Conservation (phyloP, 768 basidiomycete species). For the Vishniacozyma victoriae region DNA sequence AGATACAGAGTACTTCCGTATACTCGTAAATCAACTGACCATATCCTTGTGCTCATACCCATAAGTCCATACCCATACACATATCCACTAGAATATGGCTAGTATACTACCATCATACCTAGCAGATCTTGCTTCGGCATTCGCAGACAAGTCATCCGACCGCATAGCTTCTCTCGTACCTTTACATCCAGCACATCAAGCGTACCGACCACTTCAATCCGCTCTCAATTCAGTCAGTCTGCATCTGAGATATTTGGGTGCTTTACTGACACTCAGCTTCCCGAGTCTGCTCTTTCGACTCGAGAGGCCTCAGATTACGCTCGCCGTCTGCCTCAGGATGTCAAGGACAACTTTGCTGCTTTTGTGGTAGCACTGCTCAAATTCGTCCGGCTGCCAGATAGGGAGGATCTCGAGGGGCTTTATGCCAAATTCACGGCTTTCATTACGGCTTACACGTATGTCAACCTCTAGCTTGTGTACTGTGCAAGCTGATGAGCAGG, state of each 20-base stretch:
- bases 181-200: slow-evolving; percentile 13
- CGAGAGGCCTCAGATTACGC: neutral
- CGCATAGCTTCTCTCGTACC: slow-evolving; percentile 21
- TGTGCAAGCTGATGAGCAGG: slow-evolving; percentile 11
- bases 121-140: slow-evolving; percentile 5
- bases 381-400: slow-evolving; percentile 3
- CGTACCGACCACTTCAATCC: slow-evolving; percentile 16
- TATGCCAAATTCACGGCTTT: slow-evolving; percentile 15
- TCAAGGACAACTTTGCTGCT: slow-evolving; percentile 11
- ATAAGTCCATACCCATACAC: too few species aligned
- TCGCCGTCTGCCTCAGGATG: slow-evolving; percentile 4
- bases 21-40: too few species aligned
- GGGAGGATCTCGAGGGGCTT: neutral
- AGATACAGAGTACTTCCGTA: too few species aligned
- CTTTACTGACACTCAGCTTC: neutral
- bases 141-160: slow-evolving; percentile 1
- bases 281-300: neutral
- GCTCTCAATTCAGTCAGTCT: slow-evolving; percentile 7
- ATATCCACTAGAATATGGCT: too few species aligned
- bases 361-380: slow-evolving; percentile 16
- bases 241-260: neutral
- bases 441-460: slow-evolving; percentile 20
- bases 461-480: neutral
- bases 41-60: too few species aligned
- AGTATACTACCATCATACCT: neutral